Base-by-base conservation (phyloP, 352 stramenopile species). In the Pythium biforme region DNA sequence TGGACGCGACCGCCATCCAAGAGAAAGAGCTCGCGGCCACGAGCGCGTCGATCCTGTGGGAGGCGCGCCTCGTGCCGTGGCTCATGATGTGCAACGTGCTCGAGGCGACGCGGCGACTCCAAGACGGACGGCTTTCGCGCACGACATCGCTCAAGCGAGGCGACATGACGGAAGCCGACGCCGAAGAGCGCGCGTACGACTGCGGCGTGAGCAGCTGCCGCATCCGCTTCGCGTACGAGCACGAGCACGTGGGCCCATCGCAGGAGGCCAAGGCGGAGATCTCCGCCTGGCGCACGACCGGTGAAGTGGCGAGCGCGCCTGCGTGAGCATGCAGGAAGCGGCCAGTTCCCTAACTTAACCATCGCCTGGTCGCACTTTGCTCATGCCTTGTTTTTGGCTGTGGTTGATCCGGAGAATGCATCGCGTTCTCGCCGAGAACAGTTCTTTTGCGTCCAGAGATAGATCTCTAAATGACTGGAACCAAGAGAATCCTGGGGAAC, bases 241-340 rank as follows among this genome's bases (percentile, higher is more conserved):
- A 90, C 56, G 81, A 90, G 50, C 81, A 90, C 60, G 79, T 90
- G 17, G 81, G 79, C 3, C 68, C 81, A 11, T 86, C 81, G 12
- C 68, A 88, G 43, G 69, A 82, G 27, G 66, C 75, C 37, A 89
- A 88, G 67, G 55, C 73, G 17, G 77, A 88, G 57, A 79, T 89
- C 39, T 81, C 81, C 3, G 59, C 77, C 27, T 90, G 81, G 81
- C 79, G 81, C 29, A 62, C 26, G 19, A 53, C 14, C 11, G n/a
- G n/a, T n/a, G n/a, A n/a, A n/a, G n/a, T n/a, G n/a, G 10, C 40
- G 10, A 40, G 47, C 47, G 23, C 26, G 47, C 26, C 47, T 4
- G 47, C 31, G 26, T 54, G 47, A 54, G 47, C 7, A 9, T 31
- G 20, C 25, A 15, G 4, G 25, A 17, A 47, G 31, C 31, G 20